These are phyloP conservation scores for Alternaria longipes DNA, from an alignment of 2,329 filamentous ascomycete species.

Conservation along the genomic window DNA sequence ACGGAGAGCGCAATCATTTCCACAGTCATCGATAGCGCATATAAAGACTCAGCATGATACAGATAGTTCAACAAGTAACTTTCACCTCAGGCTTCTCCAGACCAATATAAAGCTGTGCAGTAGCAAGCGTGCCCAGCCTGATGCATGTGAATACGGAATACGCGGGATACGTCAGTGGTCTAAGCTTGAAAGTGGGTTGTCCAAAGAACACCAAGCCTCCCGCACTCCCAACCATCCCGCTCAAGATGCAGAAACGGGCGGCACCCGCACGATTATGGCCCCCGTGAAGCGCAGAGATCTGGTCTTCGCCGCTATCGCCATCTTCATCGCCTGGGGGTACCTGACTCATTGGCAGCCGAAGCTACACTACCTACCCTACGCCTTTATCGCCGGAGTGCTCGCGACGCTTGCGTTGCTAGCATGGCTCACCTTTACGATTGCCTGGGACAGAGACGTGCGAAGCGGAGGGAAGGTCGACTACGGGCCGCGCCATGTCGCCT, in stretches of 20 bases:
- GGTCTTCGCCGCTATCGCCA: constrained; percentile 71
- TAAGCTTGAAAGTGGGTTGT: constrained; percentile 28
- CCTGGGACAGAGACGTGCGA: constrained; percentile 55
- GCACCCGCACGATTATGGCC: constrained; percentile 68
- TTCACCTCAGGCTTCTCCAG: not conserved
- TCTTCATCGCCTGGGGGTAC: constrained; percentile 88
- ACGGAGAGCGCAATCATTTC: not conserved
- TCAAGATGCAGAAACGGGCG: constrained; percentile 51
- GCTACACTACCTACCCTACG: constrained; percentile 85
- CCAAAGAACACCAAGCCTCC: constrained; percentile 27
- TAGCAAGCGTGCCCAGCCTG: not conserved
- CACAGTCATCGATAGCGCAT: not conserved
- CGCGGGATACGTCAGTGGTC: constrained; percentile 29
- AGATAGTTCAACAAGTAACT: not conserved
- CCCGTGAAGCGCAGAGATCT: constrained; percentile 76
- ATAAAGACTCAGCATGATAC: not conserved
- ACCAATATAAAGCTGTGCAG: not conserved
- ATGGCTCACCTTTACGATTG: constrained; percentile 69
- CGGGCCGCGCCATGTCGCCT: constrained; percentile 59
- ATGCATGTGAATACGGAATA: constrained; percentile 14
- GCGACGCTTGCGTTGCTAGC: constrained; percentile 64
- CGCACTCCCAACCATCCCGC: constrained; percentile 24
- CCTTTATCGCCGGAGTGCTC: constrained; percentile 76
- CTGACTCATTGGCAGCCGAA: constrained; percentile 82
- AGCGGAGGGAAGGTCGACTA: constrained; percentile 53